Evolutionary conservation across 139 green algal species (phyloP), one percentile per base, ranked within the genome.

Genomic region (Micractinium conductrix): DNA sequence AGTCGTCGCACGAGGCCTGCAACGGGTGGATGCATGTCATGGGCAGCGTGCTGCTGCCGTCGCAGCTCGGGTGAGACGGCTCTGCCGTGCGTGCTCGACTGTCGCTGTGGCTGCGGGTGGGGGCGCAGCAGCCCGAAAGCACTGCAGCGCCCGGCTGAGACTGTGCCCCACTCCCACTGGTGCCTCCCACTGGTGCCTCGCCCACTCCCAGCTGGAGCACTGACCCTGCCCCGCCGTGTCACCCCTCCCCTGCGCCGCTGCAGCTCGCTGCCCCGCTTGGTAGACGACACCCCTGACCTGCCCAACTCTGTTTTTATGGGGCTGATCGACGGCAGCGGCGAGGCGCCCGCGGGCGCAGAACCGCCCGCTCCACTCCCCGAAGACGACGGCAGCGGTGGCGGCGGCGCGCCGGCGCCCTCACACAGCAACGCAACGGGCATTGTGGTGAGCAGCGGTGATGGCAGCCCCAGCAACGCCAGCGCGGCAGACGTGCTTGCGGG

Each of bases 21-120:
- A 50, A 82, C 30, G 76, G 76, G 38, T 60, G 53, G 76, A 26
- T 82, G 76, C 37, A 82, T 43, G 40, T 82, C 21, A 42, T 82
- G 2, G 42, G 55, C 26, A 53, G 35, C 0, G 53, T 70, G 50
- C 74, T 81, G 74, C 74, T 69, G 74, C 74, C 74, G 44, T 70
- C 50, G 24, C 74, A 81, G 45, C 43, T 70, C 44, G 63, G 50
- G 74, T 45, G 37, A 40, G 43, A 7, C 37, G 6, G 26, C 0
- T 28, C 24, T 42, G 42, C 21, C 17, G 6, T 17, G 65, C 33
- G 65, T 43, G 33, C 33, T n/a, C 12, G 2, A 19, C 33, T 45
- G 35, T 16, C 65, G 10, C 45, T 30, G 22, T 69, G 28, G 22
- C 3, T 16, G 26, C 62, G 4, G 26, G 62, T 69, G 21, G 58